These are phyloP conservation scores for Prinsepia uniflora DNA, from an alignment of 306 rosid species.

Conservation along the genomic window DNA sequence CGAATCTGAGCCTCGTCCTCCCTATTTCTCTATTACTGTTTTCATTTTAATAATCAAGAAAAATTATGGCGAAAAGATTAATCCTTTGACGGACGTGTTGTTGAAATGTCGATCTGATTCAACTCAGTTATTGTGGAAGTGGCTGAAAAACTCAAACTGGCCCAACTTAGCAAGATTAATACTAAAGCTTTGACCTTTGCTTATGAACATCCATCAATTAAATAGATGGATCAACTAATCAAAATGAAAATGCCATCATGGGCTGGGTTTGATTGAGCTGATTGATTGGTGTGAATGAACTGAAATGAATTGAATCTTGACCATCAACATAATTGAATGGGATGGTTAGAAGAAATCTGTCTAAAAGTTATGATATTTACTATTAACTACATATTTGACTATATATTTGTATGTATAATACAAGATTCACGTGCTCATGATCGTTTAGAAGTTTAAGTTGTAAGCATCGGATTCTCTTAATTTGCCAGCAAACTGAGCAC, in stretches of 20 bases:
- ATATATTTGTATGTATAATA: background rate
- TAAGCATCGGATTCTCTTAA: conserved; percentile 11
- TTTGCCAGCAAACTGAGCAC: conserved; percentile 26
- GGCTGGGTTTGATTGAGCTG: background rate
- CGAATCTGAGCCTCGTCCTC: conserved; percentile 45
- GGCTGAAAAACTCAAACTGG: no score
- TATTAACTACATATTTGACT: background rate
- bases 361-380: conserved; percentile 2
- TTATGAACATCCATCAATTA: background rate
- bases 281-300: background rate
- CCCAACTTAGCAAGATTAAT: no score
- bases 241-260: background rate
- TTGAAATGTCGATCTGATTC: no score
- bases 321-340: background rate
- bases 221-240: no score
- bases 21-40: background rate
- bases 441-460: no score
- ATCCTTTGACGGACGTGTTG: no score
- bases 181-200: background rate
- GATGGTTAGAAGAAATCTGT: background rate
- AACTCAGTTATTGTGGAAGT: no score
- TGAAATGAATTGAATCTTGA: background rate
- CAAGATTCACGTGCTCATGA: background rate
- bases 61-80: background rate
- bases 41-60: background rate